Evolutionary conservation across 768 basidiomycete species (phyloP).

Genomic region (Botryobasidium botryosum): DNA sequence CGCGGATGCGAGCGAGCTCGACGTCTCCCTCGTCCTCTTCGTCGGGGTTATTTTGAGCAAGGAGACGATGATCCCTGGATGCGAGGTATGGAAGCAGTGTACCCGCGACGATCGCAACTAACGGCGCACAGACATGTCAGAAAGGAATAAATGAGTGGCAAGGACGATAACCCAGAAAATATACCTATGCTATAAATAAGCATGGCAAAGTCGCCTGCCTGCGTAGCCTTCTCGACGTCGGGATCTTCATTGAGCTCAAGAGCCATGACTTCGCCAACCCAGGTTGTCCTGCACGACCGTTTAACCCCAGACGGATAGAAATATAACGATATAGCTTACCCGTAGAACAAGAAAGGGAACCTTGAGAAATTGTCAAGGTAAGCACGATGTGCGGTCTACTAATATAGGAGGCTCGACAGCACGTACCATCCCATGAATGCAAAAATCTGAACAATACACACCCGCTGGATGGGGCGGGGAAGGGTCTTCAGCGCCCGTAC

Average conservation of each 20-base stretch:
- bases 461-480: constrained; percentile 69
- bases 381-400: not conserved
- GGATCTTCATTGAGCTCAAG: constrained; percentile 56
- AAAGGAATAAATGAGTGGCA: not conserved
- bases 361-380: constrained; percentile 22
- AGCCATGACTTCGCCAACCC: constrained; percentile 89
- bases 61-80: constrained; percentile 61
- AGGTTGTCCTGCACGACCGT: constrained; percentile 52
- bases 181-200: constrained; percentile 76
- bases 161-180: constrained; percentile 14
- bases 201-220: constrained; percentile 78
- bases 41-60: constrained; percentile 38
- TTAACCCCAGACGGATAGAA: not conserved
- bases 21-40: constrained; percentile 58
- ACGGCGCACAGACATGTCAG: constrained; percentile 9
- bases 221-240: constrained; percentile 64
- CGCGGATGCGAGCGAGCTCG: constrained; percentile 51
- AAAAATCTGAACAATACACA: constrained; percentile 86
- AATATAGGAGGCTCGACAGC: not conserved
- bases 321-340: constrained; percentile 33
- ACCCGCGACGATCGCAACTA: constrained; percentile 77
- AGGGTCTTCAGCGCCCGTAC: too few relatives aligned
- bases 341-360: constrained; percentile 93
- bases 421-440: constrained; percentile 92
- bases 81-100: constrained; percentile 65